These are phyloP conservation scores for Leccinum griseonigrum DNA, from an alignment of 1,284 basidiomycete species.

Conservation along the genomic window DNA sequence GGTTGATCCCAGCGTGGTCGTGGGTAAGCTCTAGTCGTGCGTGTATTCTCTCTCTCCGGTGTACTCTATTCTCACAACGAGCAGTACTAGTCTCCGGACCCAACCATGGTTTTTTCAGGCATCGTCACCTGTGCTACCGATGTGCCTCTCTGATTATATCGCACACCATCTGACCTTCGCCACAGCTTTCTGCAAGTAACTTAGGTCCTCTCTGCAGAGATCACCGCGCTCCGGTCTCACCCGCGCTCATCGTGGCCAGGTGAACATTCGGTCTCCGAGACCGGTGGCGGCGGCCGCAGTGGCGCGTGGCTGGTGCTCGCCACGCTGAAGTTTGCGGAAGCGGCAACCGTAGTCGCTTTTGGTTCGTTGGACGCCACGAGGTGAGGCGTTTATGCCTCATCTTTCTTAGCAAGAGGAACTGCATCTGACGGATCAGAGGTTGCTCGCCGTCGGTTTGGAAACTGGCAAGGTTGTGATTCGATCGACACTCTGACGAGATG, in stretches of 20 bases:
- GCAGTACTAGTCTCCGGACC: conserved; percentile 71
- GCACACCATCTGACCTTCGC: not conserved
- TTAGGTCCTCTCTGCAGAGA: conserved; percentile 70
- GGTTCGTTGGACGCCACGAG: too few relatives aligned
- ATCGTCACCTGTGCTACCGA: conserved; percentile 69
- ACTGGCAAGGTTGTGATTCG: too few relatives aligned
- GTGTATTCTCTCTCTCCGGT: conserved; percentile 17
- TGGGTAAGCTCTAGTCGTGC: conserved; percentile 58
- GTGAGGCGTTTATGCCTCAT: too few relatives aligned
- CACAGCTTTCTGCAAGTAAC: conserved; percentile 58
- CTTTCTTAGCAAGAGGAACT: too few relatives aligned
- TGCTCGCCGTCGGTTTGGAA: too few relatives aligned
- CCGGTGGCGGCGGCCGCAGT: too few relatives aligned
- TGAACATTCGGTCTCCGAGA: too few relatives aligned
- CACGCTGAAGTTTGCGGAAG: too few relatives aligned
- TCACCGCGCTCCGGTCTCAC: conserved; percentile 69
- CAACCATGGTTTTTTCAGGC: conserved; percentile 78
- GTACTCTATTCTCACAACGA: conserved; percentile 33
- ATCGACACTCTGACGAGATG: too few relatives aligned
- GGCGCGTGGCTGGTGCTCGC: too few relatives aligned
- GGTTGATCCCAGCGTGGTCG: conserved; percentile 63
- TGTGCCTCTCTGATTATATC: conserved; percentile 35
- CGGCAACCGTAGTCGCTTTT: too few relatives aligned
- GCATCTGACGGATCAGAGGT: too few relatives aligned
- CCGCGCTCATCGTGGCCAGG: conserved; percentile 35